Evolutionary conservation across 202 grass and related monocot species (phyloP), one percentile per base, ranked within the genome.

Genomic region (Musa balbisiana): DNA sequence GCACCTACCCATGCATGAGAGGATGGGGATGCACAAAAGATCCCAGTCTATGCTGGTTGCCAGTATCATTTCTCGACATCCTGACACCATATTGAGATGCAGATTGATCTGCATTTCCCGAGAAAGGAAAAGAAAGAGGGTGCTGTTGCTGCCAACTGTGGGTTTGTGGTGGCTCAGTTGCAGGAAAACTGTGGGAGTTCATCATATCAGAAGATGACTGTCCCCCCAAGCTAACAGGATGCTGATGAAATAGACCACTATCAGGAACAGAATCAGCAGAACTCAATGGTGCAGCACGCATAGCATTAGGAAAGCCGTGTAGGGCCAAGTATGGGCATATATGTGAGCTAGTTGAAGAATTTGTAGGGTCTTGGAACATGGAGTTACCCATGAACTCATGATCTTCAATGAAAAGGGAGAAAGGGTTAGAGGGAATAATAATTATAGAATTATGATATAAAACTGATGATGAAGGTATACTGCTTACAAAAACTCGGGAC

Each of bases 1-100:
- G 77, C 66, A 92, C 33, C 5, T 43, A 43, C 90, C 90, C 82
- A 64, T 92, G 87, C 33, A 92, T 67, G 76, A 89, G 72, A 21
- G 85, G 78, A 73, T 85, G 83, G 49, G 84, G 90, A 80, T 87
- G 87, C 70, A 83, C 80, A 85, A 87, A 92, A 64, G 90, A 76
- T 87, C 90, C 87, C 14, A 86, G 78, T 85, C 85, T 82, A 70
- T 84, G 89, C 75, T 92, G 90, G 15, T 23, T 85, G 76, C 78
- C 80, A 73, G 51, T 79, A 62, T 92, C 87, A 83, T 85, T 89
- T 85, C 90, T 89, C 23, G 84, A 76, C 53, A 85, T 52, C 82
- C 90, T 88, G 26, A 83, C 26, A 52, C 85, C 90, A 87, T 87
- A 87, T 79, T 87, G 78, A 76, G 85, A 53, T 79, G 77, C 33